Evolutionary conservation across 225 moss, liverwort and hornwort genomes (phyloP), one percentile per base, ranked within the genome.

Genomic region (Climacium dendroides): DNA sequence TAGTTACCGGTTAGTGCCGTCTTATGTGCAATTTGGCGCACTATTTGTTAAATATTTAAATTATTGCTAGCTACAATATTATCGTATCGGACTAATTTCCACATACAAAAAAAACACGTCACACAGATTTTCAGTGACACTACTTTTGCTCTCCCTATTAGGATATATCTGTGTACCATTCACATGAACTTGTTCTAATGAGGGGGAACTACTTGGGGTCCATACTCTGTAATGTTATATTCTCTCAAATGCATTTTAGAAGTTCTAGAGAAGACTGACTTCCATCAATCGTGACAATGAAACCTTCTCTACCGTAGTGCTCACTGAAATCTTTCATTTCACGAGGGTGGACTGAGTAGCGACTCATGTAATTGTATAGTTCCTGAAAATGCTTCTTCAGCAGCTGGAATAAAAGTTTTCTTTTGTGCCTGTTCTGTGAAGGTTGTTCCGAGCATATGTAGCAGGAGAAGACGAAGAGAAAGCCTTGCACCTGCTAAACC

Each of bases 391-490:
- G 29, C 19, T 63, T 47, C 83, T 50, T 70, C 25, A 34, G 35
- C 29, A 57, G 41, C 59, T 13, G 35, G 43, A 48, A 55, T 60
- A 19, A 71, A 65, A 58, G 14, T 63, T 43, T 39, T 78, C 41
- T 72, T 63, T 41, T 80, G 14, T 85, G 74, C 39, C 61, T 37
- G 19, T 87, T 74, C 6, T 84, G 84, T 87, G 88, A 89, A 96
- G 96, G 89, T 86, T 95, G 86, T 96, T 96, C 76, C 94, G 93
- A 50, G 95, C 94, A 52, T 96, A 94, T 64, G 92, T 96, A 77
- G 93, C 94, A 67, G 92, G 93, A 82, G 94, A 94, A 87, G 95
- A 94, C 60, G 92, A 94, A 84, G 90, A 80, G 74, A 91, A 80
- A 89, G 94, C 94, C 64, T 67, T 92, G 81, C 85, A 88, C 32